phyloP scores from a whole-genome alignment of 495 filamentous ascomycete species.

The Aspergillus baeticus region DNA sequence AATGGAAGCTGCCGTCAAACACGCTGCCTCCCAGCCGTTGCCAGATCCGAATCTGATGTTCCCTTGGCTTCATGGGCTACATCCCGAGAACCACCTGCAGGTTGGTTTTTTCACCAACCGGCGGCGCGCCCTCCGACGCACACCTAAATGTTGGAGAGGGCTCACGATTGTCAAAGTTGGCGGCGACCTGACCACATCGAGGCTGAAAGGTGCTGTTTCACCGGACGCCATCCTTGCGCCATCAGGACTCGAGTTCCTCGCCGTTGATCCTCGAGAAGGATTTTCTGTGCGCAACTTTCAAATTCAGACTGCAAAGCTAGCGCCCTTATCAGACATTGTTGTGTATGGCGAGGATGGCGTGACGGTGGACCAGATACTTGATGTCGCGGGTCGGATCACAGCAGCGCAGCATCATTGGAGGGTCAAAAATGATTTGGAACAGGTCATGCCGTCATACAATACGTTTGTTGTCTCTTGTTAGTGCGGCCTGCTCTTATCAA shows the following conservation, averaged over 20 bases:
- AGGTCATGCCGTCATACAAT: conserved; percentile 66
- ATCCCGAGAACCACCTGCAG: conserved; percentile 84
- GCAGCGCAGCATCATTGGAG: conserved; percentile 75
- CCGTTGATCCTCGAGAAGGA: conserved; percentile 80
- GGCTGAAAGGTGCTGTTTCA: conserved; percentile 81
- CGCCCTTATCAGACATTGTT: conserved; percentile 85
- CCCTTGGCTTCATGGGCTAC: conserved; percentile 97
- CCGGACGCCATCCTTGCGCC: conserved; percentile 72
- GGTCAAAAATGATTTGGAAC: conserved; percentile 55
- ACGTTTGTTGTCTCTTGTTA: conserved; percentile 76
- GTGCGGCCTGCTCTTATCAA: conserved; percentile 19
- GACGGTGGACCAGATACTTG: conserved; percentile 53
- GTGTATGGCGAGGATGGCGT: conserved; percentile 76
- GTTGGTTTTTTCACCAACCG: conserved; percentile 82
- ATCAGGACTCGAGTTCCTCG: conserved; percentile 37
- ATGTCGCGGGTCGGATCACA: conserved; percentile 69
- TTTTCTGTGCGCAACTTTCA: conserved; percentile 92
- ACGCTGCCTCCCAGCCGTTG: conserved; percentile 71
- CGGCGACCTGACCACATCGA: conserved; percentile 69
- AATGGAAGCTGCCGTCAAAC: conserved; percentile 70
- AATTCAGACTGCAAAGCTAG: conserved; percentile 88
- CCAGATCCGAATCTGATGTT: conserved; percentile 84
- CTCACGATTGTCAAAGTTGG: conserved; percentile 88
- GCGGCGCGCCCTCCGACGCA: conserved; percentile 65
- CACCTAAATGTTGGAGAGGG: conserved; percentile 76